Conservation (phyloP, 139 green algal genomes). For the Asterochloris erici region DNA sequence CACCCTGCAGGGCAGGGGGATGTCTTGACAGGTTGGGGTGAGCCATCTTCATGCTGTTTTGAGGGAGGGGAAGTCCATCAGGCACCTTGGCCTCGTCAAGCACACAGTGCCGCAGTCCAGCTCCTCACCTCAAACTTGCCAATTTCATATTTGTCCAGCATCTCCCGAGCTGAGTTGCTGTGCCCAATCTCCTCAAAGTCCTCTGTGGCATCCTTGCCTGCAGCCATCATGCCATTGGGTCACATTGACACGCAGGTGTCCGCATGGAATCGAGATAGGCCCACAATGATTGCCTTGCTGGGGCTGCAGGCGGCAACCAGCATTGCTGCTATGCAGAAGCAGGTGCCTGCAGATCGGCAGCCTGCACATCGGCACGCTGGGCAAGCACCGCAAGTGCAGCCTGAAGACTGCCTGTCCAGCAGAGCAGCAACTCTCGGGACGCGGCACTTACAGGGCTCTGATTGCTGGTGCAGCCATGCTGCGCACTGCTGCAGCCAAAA, state of each 20-base stretch:
- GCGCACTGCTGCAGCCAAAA: too few species aligned
- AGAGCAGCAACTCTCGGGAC: not conserved
- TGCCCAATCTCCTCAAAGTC: slow-evolving; percentile 93
- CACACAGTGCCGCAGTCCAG: too few species aligned
- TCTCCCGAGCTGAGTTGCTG: slow-evolving; percentile 71
- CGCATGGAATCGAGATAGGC: not conserved
- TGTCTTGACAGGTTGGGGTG: too few species aligned
- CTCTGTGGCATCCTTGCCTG: slow-evolving; percentile 82
- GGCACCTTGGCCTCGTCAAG: too few species aligned
- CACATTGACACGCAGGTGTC: too few species aligned
- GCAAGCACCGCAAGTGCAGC: not conserved
- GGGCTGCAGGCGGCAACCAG: too few species aligned
- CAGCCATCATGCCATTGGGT: not conserved
- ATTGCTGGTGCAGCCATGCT: not conserved
- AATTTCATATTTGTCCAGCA: slow-evolving; percentile 77
- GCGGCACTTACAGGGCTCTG: too few species aligned
- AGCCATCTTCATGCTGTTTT: too few species aligned
- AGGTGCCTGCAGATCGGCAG: not conserved
- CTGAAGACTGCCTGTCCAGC: not conserved
- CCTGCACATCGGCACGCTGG: too few species aligned
- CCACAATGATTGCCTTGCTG: not conserved
- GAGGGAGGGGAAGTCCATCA: too few species aligned
- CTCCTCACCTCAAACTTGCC: slow-evolving; percentile 61
- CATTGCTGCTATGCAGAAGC: not conserved
- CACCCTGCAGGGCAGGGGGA: not conserved